Evolutionary conservation across 2,329 filamentous ascomycete species (phyloP).

Genomic region (Mariannaea sp.): DNA sequence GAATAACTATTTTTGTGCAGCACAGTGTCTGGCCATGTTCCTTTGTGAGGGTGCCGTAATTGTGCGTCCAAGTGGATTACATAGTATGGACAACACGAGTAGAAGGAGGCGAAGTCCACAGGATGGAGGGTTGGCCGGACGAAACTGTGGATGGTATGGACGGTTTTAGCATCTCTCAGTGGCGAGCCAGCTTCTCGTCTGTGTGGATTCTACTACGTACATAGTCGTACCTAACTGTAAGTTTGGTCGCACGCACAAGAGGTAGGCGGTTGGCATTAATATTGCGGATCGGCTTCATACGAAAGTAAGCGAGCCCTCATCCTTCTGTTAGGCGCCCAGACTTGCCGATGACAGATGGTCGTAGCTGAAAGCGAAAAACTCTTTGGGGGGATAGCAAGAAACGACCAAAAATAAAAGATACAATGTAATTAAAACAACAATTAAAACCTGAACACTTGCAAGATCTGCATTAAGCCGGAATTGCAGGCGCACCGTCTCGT

Average conservation of each 20-base stretch:
- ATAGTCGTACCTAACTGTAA: no score
- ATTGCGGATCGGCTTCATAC: neutral
- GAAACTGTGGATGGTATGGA: slow-evolving; percentile 19
- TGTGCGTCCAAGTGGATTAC: neutral
- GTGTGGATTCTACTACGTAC: no score
- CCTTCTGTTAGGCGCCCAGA: no score
- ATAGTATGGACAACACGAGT: slow-evolving; percentile 30
- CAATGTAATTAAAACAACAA: no score
- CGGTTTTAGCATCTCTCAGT: neutral
- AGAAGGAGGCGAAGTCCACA: slow-evolving; percentile 29
- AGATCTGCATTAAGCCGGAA: slow-evolving; percentile 34
- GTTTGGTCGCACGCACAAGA: no score
- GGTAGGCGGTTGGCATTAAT: no score
- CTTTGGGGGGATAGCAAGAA: no score
- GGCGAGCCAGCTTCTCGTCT: neutral
- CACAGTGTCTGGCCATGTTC: neutral
- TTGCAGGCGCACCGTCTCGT: slow-evolving; percentile 28
- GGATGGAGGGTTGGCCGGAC: slow-evolving; percentile 18
- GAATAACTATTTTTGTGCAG: neutral
- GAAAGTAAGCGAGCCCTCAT: no score
- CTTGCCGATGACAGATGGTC: no score
- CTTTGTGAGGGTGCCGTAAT: neutral
- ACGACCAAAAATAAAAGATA: no score
- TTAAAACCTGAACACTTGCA: neutral
- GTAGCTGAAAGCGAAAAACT: no score